Conservation (phyloP, 371 early-diverging fungal genomes). For the Mucor saturninus region DNA sequence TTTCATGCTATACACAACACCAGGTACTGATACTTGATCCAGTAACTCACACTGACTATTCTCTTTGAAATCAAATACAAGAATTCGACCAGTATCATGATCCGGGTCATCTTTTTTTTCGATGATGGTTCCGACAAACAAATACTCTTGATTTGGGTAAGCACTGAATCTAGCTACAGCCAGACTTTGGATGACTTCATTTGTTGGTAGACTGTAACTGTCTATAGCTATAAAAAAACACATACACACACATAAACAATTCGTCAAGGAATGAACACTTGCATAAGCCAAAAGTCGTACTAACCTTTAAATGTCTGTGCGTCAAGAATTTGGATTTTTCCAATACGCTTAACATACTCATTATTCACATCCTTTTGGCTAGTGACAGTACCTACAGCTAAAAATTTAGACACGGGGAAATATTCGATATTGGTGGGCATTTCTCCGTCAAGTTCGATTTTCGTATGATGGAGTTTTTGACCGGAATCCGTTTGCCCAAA, state of each 20-base stretch:
- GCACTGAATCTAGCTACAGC: slow-evolving; percentile 34
- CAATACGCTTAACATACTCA: slow-evolving; percentile 44
- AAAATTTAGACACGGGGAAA: slow-evolving; percentile 51
- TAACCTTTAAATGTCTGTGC: slow-evolving; percentile 74
- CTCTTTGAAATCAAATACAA: slow-evolving; percentile 54
- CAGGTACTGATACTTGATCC: slow-evolving; percentile 41
- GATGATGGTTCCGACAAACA: slow-evolving; percentile 68
- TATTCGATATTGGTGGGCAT: slow-evolving; percentile 76
- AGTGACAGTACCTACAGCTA: slow-evolving; percentile 65
- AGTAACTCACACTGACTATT: slow-evolving; percentile 46
- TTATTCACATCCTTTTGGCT: slow-evolving; percentile 33
- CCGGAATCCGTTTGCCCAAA: slow-evolving; percentile 80
- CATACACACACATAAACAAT: background rate
- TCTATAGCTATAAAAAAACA: slow-evolving; percentile 31
- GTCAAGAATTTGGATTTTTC: slow-evolving; percentile 71
- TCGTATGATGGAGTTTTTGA: slow-evolving; percentile 83
- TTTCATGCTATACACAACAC: slow-evolving; percentile 55
- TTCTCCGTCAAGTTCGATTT: slow-evolving; percentile 56
- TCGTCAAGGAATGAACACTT: background rate
- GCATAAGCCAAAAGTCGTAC: background rate
- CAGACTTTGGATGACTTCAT: slow-evolving; percentile 56
- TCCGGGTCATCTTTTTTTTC: slow-evolving; percentile 50
- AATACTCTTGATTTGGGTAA: slow-evolving; percentile 35
- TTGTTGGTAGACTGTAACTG: slow-evolving; percentile 33
- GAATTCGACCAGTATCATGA: slow-evolving; percentile 57